A percentile compares a stretch with the other conserved stretches of the same genome.
These are phyloP conservation scores for Apiospora aurea DNA, from an alignment of 2,329 filamentous ascomycete genomes.

Conservation along the genomic window DNA sequence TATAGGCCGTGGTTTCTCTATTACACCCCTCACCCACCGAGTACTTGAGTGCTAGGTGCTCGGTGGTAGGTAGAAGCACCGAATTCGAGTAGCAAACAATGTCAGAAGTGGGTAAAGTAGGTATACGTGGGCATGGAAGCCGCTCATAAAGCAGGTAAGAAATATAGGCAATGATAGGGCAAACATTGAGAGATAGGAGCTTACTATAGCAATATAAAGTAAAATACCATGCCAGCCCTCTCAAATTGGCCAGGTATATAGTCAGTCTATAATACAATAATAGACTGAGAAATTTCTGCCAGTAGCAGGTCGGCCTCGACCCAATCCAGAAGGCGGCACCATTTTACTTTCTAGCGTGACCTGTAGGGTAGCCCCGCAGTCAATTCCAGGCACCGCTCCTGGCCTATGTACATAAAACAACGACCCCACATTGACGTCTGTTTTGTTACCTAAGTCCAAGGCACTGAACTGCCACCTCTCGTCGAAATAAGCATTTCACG, in stretches of 20 bases:
- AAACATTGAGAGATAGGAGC: background rate
- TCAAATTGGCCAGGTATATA: background rate
- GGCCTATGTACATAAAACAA: too few species aligned
- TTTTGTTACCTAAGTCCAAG: background rate
- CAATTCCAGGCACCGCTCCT: too few species aligned
- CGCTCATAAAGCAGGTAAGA: background rate
- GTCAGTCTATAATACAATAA: background rate
- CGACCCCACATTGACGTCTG: background rate
- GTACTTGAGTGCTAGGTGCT: background rate
- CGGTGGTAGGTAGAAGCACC: background rate
- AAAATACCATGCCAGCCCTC: background rate
- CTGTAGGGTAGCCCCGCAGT: constrained; percentile 1
- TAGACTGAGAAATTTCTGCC: constrained; percentile 18
- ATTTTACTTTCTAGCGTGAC: background rate
- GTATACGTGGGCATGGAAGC: background rate
- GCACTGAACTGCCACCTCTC: background rate
- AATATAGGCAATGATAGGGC: background rate
- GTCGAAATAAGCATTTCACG: background rate
- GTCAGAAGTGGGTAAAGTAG: background rate
- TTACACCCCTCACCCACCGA: background rate
- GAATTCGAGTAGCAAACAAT: background rate
- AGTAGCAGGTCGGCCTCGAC: constrained; percentile 12
- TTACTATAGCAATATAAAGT: background rate
- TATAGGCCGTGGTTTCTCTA: constrained; percentile 14
- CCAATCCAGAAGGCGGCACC: constrained; percentile 20